Conservation (phyloP, 2,329 filamentous ascomycete genomes). For the Xylariaceae sp. region DNA sequence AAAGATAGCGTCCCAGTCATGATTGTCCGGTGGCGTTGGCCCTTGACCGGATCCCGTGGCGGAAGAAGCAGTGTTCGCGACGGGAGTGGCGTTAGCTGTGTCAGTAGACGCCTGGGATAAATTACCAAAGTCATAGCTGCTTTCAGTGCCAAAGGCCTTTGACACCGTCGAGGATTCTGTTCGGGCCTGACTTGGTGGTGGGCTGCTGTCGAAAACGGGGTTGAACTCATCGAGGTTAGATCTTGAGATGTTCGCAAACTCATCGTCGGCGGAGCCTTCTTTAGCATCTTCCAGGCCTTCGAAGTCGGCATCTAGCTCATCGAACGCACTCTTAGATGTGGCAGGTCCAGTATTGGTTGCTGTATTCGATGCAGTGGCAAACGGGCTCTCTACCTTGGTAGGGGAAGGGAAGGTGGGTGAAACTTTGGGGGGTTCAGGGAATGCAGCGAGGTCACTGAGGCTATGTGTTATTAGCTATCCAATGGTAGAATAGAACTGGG, state of each 20-base stretch:
- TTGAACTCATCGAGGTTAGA: slow-evolving; percentile 77
- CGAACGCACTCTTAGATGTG: slow-evolving; percentile 57
- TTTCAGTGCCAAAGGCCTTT: slow-evolving; percentile 51
- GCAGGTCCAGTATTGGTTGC: slow-evolving; percentile 33
- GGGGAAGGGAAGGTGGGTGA: slow-evolving; percentile 35
- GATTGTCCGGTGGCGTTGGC: slow-evolving; percentile 47
- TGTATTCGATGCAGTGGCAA: slow-evolving; percentile 35
- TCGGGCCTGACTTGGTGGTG: slow-evolving; percentile 53
- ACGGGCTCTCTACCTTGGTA: slow-evolving; percentile 32
- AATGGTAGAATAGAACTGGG: not conserved
- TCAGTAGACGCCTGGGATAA: slow-evolving; percentile 36
- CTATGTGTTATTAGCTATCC: slow-evolving; percentile 23
- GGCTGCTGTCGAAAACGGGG: slow-evolving; percentile 73
- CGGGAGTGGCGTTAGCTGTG: slow-evolving; percentile 33
- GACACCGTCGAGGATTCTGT: slow-evolving; percentile 44
- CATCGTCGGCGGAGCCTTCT: slow-evolving; percentile 75
- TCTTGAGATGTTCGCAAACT: slow-evolving; percentile 72
- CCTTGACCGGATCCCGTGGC: slow-evolving; percentile 38
- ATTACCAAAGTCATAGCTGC: slow-evolving; percentile 58
- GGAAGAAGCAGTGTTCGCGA: slow-evolving; percentile 32
- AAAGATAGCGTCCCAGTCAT: slow-evolving; percentile 97
- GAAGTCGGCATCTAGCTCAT: slow-evolving; percentile 77
- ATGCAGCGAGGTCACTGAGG: slow-evolving; percentile 28
- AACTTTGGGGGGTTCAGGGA: slow-evolving; percentile 35
- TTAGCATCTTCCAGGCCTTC: slow-evolving; percentile 82